phyloP scores from a whole-genome alignment of 352 stramenopile species.

The Globisporangium rhizosaccharum region DNA sequence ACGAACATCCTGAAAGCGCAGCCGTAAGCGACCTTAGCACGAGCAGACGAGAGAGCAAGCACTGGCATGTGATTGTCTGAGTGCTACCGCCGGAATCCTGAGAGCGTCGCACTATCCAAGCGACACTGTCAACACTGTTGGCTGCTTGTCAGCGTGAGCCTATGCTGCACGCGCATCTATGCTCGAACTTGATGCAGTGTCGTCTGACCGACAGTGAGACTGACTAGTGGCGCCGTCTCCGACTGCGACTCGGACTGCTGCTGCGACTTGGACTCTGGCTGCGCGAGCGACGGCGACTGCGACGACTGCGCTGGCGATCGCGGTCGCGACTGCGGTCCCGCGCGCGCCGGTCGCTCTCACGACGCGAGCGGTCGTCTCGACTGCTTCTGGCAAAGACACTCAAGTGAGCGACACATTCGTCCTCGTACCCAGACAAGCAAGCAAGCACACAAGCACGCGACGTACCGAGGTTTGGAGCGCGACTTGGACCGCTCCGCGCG shows the following conservation, averaged over 20 bases:
- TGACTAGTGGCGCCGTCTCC: constrained; percentile 24
- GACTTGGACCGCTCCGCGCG: constrained; percentile 20
- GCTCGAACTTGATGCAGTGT: too few relatives aligned
- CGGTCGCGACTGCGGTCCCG: constrained; percentile 20
- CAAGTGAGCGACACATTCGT: neutral
- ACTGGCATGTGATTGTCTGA: neutral
- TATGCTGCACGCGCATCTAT: too few relatives aligned
- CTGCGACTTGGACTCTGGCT: constrained; percentile 20
- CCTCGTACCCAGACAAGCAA: neutral
- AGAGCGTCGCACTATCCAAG: too few relatives aligned
- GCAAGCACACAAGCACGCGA: neutral
- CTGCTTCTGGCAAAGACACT: neutral
- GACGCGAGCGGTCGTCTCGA: constrained; percentile 9
- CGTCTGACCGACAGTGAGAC: too few relatives aligned
- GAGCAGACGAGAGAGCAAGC: neutral
- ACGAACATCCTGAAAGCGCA: neutral
- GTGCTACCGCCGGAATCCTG: too few relatives aligned
- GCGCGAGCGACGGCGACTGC: constrained; percentile 26
- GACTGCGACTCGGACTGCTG: constrained; percentile 32
- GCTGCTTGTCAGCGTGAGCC: too few relatives aligned
- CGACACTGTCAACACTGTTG: too few relatives aligned
- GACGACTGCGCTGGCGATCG: constrained; percentile 20
- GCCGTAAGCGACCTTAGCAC: too few relatives aligned
- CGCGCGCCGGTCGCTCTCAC: constrained; percentile 4
- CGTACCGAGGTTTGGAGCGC: constrained; percentile 15